Base-by-base conservation (phyloP, 345 rosid genomes). In the Carallia pectinifolia region DNA sequence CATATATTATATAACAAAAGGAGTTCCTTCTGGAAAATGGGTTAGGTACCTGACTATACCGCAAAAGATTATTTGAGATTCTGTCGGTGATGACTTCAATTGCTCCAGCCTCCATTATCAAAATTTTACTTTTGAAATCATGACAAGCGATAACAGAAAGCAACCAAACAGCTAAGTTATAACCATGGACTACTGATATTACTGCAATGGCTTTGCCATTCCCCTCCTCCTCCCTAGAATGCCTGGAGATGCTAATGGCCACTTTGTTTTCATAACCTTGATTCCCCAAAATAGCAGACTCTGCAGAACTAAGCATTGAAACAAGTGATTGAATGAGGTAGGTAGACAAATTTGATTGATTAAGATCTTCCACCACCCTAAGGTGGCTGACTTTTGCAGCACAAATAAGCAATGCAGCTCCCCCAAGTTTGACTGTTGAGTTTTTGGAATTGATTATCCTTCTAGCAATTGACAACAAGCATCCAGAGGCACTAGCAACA, bases 141-240 rank as follows among this genome's bases (percentile, higher is more conserved):
- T 85, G 93, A 80, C 98, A 89, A 27, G 99, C 93, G 82, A 96
- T 94, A 70, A 96, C 85, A 12, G 96, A 86, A 29, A 96, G 96
- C 66, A 96, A 82, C 97, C 97, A 92, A 73, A 86, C 83, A 62
- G 97, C 97, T 67, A 96, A 83, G 81, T 84, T 88, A 53, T 78
- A 82, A 74, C 96, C 99, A 78, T 65, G 81, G 74, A 96, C 84
- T 63, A 89, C 69, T 36, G 86, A 73, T 44, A 88, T 83, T 62
- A 85, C 83, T 4, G 68, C 58, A 76, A 68, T 80, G 13, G 86
- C 82, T 61, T 86, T 91, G 34, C 69, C 82, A 64, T 75, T 82
- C 64, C 76, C 80, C 74, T 71, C 72, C 74, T 82, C 90, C 76
- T 82, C 96, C 74, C 78, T 81, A 80, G 74, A 66, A 79, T 79